Percentiles rank a stretch among this genome's conserved stretches.
Evolutionary conservation across 2,329 filamentous ascomycete genomes (phyloP).

Genomic region (Neurospora sp.): DNA sequence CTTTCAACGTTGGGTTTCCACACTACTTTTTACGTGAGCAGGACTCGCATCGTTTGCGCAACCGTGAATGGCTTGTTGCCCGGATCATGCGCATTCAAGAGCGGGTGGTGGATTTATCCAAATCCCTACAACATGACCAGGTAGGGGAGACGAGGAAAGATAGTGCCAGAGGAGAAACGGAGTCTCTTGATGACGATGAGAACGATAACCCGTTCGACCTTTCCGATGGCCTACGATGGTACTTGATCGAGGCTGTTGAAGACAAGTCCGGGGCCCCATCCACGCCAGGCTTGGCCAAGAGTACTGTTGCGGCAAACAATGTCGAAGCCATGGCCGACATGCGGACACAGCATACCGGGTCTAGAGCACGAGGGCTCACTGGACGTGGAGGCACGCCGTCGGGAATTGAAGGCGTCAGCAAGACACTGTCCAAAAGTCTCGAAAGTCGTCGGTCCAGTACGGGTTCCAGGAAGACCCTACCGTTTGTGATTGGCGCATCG

Average conservation of each 20-base stretch:
- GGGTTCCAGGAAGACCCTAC: conserved; percentile 66
- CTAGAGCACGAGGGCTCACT: conserved; percentile 29
- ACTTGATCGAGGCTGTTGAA: conserved; percentile 84
- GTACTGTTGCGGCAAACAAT: conserved; percentile 77
- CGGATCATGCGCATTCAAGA: conserved; percentile 87
- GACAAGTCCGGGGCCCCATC: conserved; percentile 85
- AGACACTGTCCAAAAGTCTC: conserved; percentile 74
- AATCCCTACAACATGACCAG: conserved; percentile 49
- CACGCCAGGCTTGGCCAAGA: conserved; percentile 87
- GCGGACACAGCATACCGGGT: conserved; percentile 35
- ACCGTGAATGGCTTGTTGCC: conserved; percentile 91
- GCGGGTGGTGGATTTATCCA: conserved; percentile 83
- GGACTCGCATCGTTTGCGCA: conserved; percentile 73
- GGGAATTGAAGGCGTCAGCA: conserved; percentile 63
- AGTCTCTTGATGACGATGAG: conserved; percentile 52
- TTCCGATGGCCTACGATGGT: conserved; percentile 91
- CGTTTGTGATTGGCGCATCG: conserved; percentile 33
- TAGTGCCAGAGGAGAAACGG: conserved; percentile 33
- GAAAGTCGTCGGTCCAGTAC: conserved; percentile 87
- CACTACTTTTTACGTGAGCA: conserved; percentile 96
- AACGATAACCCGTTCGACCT: conserved; percentile 97
- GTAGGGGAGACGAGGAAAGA: conserved; percentile 2
- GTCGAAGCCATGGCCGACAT: conserved; percentile 77
- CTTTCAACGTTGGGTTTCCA: conserved; percentile 94
- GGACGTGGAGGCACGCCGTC: conserved; percentile 32